These are phyloP conservation scores for Pythium folliculosum DNA, from an alignment of 352 stramenopile genomes.

Conservation along the genomic window DNA sequence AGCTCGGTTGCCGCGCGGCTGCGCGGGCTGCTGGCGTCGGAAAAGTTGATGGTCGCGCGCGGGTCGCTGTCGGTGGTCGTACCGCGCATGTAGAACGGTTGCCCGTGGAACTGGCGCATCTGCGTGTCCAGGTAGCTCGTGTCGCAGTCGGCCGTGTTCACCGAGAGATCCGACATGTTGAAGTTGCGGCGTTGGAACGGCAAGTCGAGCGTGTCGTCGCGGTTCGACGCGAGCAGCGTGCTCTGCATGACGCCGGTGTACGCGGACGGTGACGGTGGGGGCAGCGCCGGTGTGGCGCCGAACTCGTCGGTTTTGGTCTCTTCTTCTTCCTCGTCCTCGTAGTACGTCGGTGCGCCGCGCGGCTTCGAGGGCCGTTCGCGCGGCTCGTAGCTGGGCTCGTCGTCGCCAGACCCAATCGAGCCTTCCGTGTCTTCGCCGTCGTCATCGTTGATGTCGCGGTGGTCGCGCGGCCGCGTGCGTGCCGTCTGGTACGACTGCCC, in stretches of 20 bases:
- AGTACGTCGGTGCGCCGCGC: slow-evolving; percentile 13
- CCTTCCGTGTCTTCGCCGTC: slow-evolving; percentile 30
- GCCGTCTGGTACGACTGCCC: slow-evolving; percentile 6
- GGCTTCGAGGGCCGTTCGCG: not conserved
- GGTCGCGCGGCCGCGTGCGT: not conserved
- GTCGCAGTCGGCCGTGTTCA: slow-evolving; percentile 63
- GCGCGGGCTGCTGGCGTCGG: slow-evolving; percentile 1
- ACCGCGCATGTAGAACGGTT: slow-evolving; percentile 35
- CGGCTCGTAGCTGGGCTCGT: slow-evolving; percentile 16
- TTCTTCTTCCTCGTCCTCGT: slow-evolving; percentile 50
- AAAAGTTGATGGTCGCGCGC: slow-evolving; percentile 27
- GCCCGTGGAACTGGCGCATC: slow-evolving; percentile 74
- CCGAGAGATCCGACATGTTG: slow-evolving; percentile 35
- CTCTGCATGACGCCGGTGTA: slow-evolving; percentile 34
- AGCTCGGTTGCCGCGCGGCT: not conserved
- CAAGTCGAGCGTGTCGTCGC: slow-evolving; percentile 32
- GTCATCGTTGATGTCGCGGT: not conserved
- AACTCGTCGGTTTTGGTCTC: slow-evolving; percentile 63
- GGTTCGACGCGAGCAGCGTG: slow-evolving; percentile 31
- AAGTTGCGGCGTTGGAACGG: slow-evolving; percentile 42
- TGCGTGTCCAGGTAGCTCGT: slow-evolving; percentile 61
- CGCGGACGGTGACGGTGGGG: slow-evolving; percentile 46
- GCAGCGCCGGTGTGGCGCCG: slow-evolving; percentile 40
- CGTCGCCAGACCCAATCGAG: slow-evolving; percentile 28
- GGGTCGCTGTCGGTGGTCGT: slow-evolving; percentile 2